These are phyloP conservation scores for Neoboletus subvelutipes DNA, from an alignment of 768 basidiomycete genomes.

Conservation along the genomic window DNA sequence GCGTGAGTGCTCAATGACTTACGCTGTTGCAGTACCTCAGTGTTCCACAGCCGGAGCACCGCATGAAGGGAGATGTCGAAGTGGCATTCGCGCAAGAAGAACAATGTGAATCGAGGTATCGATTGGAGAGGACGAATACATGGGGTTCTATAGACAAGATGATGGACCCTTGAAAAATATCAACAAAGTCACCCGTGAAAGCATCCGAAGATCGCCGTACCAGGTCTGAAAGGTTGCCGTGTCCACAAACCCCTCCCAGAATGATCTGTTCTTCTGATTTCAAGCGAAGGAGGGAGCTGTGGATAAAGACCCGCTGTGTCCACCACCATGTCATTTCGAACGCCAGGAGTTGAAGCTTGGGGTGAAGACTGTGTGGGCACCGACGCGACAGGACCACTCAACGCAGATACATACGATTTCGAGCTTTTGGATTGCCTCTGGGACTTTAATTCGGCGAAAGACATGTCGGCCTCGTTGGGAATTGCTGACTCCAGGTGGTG, in stretches of 20 bases:
- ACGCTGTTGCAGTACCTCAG: conserved; percentile 79
- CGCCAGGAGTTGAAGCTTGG: conserved; percentile 14
- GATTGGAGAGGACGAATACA: conserved; percentile 62
- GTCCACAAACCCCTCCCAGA: conserved; percentile 51
- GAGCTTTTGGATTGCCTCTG: conserved; percentile 30
- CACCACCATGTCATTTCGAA: neutral
- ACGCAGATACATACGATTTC: conserved; percentile 37
- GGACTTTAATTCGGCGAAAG: conserved; percentile 34
- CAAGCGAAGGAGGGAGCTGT: conserved; percentile 41
- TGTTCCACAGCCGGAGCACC: conserved; percentile 72
- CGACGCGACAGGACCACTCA: conserved; percentile 22
- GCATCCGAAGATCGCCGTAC: conserved; percentile 26
- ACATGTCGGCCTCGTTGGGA: conserved; percentile 28
- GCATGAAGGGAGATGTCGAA: conserved; percentile 44
- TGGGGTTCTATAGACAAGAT: conserved; percentile 61
- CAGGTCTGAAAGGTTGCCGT: conserved; percentile 35
- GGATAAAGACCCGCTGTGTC: conserved; percentile 20
- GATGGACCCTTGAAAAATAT: conserved; percentile 49
- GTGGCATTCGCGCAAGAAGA: conserved; percentile 59
- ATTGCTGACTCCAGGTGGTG: neutral
- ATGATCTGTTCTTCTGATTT: conserved; percentile 36
- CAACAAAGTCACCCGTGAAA: neutral
- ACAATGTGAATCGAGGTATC: conserved; percentile 61
- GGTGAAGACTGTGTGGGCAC: conserved; percentile 26
- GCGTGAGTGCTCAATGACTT: conserved; percentile 23